Conservation (phyloP, 192 early-diverging fungal genomes). For the Mycoemilia scoparia region DNA sequence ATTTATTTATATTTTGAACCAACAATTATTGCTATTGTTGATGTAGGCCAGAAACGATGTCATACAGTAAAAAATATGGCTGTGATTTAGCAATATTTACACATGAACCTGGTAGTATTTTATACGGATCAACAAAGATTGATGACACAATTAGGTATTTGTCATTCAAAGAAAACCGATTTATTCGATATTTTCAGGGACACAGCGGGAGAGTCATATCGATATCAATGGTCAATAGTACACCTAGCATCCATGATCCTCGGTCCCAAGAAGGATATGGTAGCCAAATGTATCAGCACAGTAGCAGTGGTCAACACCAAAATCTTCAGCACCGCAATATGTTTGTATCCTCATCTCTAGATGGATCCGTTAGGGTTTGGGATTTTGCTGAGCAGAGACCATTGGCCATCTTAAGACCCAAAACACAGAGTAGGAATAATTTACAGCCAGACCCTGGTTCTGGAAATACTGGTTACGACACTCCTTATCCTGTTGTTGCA, state of each 20-base stretch:
- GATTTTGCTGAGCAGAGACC: constrained; percentile 38
- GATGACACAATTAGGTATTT: constrained; percentile 88
- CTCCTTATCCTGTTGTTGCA: constrained; percentile 35
- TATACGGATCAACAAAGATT: constrained; percentile 89
- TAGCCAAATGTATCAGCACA: no score
- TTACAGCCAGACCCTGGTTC: constrained; percentile 7
- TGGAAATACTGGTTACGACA: constrained; percentile 18
- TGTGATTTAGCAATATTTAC: constrained; percentile 78
- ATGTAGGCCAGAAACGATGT: constrained; percentile 53
- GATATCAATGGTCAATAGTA: constrained; percentile 64
- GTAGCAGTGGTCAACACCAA: no score
- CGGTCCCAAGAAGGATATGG: no score
- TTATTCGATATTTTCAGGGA: constrained; percentile 79
- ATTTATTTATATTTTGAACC: no score
- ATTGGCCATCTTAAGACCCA: constrained; percentile 10
- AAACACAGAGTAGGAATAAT: not conserved
- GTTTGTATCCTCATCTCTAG: constrained; percentile 63
- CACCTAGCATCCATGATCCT: constrained; percentile 5
- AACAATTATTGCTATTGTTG: no score
- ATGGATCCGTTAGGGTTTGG: constrained; percentile 72
- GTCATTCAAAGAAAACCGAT: constrained; percentile 88
- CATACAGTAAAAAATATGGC: constrained; percentile 92
- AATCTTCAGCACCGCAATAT: no score
- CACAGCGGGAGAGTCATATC: constrained; percentile 57
- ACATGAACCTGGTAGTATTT: constrained; percentile 52